Evolutionary conservation across 345 rosid species (phyloP).

Genomic region (Bruguiera gymnorhiza): DNA sequence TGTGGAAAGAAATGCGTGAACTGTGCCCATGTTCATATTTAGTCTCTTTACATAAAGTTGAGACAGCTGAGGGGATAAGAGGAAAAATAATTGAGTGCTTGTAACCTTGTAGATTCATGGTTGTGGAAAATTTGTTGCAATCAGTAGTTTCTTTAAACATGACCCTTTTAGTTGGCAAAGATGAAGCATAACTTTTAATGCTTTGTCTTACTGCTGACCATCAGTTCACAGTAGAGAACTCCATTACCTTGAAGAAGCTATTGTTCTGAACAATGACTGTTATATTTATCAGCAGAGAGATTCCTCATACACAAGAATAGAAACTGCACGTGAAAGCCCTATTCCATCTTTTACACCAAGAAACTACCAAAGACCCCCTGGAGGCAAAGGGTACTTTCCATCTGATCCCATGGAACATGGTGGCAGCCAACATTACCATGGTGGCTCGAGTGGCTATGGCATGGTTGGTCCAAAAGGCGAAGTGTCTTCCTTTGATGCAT

Average conservation of each 20-base stretch:
- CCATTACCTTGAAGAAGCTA: not conserved
- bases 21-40: too few species aligned
- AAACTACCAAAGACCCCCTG: slow-evolving; percentile 56
- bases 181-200: too few species aligned
- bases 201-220: too few species aligned
- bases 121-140: too few species aligned
- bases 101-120: too few species aligned
- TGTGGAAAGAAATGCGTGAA: too few species aligned
- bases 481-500: slow-evolving; percentile 54
- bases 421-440: slow-evolving; percentile 39
- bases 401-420: slow-evolving; percentile 71
- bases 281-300: slow-evolving; percentile 52
- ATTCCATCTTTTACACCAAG: slow-evolving; percentile 81
- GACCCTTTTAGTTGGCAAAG: too few species aligned
- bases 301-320: slow-evolving; percentile 70
- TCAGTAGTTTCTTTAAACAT: too few species aligned
- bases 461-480: slow-evolving; percentile 42
- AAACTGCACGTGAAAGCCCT: slow-evolving; percentile 80
- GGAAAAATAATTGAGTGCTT: too few species aligned
- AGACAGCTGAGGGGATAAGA: too few species aligned
- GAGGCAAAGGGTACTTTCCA: slow-evolving; percentile 56
- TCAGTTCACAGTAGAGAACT: too few species aligned
- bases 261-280: not conserved
- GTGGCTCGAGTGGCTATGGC: slow-evolving; percentile 54
- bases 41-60: too few species aligned